phyloP scores from a whole-genome alignment of 305 asterid species.

The Solanum hybrid region DNA sequence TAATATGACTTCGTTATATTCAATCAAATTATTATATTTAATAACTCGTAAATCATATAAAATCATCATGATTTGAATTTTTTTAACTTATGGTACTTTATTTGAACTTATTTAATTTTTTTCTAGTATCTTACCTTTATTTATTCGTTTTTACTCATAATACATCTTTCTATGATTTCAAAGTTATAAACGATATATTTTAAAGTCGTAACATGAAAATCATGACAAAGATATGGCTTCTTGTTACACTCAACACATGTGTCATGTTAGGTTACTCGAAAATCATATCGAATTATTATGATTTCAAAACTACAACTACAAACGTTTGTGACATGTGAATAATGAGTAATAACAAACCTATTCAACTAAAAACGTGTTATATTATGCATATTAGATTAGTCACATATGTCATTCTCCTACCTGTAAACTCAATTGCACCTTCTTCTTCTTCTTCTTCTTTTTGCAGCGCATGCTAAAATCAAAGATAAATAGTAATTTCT shows the following conservation, averaged over 20 bases:
- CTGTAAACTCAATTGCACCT: background rate
- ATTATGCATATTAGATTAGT: background rate
- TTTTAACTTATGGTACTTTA: background rate
- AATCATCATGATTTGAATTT: background rate
- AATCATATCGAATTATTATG: background rate
- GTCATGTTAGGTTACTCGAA: background rate
- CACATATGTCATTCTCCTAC: background rate
- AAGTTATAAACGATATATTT: background rate
- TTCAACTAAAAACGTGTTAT: background rate
- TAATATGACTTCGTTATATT: background rate
- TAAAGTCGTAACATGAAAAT: background rate
- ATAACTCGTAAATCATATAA: background rate
- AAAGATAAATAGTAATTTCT: background rate
- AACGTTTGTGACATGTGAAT: background rate
- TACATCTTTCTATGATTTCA: background rate
- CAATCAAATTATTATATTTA: background rate
- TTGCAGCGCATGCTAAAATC: background rate
- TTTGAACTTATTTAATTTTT: background rate
- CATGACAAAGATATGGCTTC: background rate
- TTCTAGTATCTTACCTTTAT: background rate
- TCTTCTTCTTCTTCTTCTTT: background rate
- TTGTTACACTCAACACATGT: background rate
- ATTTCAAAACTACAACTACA: background rate
- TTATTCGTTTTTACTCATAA: background rate
- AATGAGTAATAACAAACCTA: background rate